These are phyloP conservation scores for Yarrowia sp. DNA, from an alignment of 805 yeast genomes.

Conservation along the genomic window DNA sequence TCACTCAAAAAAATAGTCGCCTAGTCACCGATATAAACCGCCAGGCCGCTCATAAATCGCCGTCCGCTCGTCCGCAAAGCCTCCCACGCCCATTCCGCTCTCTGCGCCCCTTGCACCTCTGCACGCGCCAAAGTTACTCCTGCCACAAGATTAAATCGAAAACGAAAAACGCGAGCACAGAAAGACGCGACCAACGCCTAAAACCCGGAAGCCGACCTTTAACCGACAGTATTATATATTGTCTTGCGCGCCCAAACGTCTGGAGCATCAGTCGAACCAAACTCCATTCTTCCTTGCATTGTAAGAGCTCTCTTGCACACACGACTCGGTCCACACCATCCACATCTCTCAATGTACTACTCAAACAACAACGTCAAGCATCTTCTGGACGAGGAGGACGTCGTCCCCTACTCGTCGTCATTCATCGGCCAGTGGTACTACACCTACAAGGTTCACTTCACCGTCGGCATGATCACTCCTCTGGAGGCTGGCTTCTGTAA, in stretches of 20 bases:
- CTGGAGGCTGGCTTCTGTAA: conserved; percentile 25
- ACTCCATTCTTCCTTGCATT: neutral
- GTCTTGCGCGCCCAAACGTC: neutral
- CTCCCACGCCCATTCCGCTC: neutral
- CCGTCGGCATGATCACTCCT: conserved; percentile 27
- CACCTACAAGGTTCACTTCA: conserved; percentile 27
- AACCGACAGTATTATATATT: conserved; percentile 2
- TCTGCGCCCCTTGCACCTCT: neutral
- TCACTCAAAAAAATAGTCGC: neutral
- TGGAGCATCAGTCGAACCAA: too few relatives aligned
- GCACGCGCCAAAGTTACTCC: conserved; percentile 16
- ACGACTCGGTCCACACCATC: neutral
- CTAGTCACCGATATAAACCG: too few relatives aligned
- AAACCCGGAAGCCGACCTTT: conserved; percentile 10
- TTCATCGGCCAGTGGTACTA: conserved; percentile 28
- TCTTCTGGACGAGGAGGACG: conserved; percentile 23
- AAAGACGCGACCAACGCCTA: conserved; percentile 23
- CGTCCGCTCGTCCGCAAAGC: too few relatives aligned
- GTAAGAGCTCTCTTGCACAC: neutral
- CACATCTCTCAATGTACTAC: conserved; percentile 23
- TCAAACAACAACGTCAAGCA: conserved; percentile 19
- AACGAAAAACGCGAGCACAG: conserved; percentile 11
- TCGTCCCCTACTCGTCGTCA: conserved; percentile 24
- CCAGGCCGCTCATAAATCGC: too few relatives aligned
- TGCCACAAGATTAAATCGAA: conserved; percentile 12